These are phyloP conservation scores for Neospora caninum DNA, from an alignment of 169 alveolate species.

Conservation along the genomic window DNA sequence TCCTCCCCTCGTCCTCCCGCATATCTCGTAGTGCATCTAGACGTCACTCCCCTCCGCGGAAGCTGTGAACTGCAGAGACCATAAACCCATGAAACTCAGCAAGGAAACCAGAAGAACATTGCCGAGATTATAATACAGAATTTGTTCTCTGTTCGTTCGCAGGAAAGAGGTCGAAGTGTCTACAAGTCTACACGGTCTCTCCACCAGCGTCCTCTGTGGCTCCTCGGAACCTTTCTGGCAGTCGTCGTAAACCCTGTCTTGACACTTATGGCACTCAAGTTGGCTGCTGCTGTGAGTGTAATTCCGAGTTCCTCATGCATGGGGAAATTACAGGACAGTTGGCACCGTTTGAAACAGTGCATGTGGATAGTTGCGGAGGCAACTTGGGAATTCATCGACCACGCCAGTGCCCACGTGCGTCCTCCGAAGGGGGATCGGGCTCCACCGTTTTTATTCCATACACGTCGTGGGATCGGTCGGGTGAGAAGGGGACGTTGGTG, in stretches of 20 bases:
- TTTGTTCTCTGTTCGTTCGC: neutral
- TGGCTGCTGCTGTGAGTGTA: conserved; percentile 66
- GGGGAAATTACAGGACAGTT: neutral
- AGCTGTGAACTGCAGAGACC: no score
- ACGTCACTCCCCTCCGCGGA: no score
- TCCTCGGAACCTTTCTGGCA: conserved; percentile 39
- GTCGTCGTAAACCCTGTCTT: conserved; percentile 49
- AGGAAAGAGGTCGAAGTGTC: neutral
- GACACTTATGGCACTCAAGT: conserved; percentile 48
- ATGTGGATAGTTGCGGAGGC: no score
- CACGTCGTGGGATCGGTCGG: no score
- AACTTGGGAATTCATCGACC: neutral
- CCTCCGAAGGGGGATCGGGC: no score
- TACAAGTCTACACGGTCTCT: conserved; percentile 16
- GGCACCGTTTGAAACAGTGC: neutral
- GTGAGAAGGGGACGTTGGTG: no score
- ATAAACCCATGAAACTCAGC: no score
- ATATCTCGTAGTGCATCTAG: no score
- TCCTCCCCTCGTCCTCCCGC: no score
- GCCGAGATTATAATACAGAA: neutral
- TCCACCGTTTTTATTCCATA: no score
- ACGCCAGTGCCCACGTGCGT: neutral
- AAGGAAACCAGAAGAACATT: neutral
- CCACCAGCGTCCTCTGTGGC: conserved; percentile 66
- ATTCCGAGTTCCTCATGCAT: neutral